phyloP scores from a whole-genome alignment of 352 stramenopile genomes.

The Phytopythium chamaehyphon region DNA sequence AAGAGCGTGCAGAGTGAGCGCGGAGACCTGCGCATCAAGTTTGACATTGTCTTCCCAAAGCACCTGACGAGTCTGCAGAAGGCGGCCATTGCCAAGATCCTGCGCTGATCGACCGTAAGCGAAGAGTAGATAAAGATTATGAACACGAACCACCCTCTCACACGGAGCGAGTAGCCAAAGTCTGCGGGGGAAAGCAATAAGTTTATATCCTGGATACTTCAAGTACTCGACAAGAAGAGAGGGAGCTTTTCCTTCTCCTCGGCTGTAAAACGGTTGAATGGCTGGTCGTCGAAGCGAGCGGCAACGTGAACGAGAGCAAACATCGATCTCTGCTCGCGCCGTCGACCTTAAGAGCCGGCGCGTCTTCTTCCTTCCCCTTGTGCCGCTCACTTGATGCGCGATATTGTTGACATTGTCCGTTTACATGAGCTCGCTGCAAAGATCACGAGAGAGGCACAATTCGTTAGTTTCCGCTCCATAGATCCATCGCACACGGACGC shows the following conservation, averaged over 20 bases:
- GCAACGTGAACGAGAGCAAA: slow-evolving; percentile 1
- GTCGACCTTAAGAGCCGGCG: neutral
- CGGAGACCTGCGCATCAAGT: slow-evolving; percentile 94
- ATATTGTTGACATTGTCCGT: slow-evolving; percentile 3
- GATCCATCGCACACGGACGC: neutral
- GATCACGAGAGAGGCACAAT: slow-evolving; percentile 7
- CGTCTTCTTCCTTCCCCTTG: neutral
- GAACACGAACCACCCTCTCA: neutral
- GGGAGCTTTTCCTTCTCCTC: neutral
- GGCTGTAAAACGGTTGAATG: neutral
- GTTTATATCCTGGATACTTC: slow-evolving; percentile 6
- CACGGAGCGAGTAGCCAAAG: neutral
- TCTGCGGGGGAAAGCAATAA: slow-evolving; percentile 3
- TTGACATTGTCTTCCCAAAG: slow-evolving; percentile 95
- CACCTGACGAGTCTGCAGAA: slow-evolving; percentile 92
- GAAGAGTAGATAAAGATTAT: neutral
- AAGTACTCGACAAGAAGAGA: slow-evolving; percentile 4
- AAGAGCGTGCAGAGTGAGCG: slow-evolving; percentile 38
- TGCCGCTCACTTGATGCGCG: neutral
- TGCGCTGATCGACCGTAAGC: slow-evolving; percentile 28
- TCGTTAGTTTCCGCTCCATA: slow-evolving; percentile 15
- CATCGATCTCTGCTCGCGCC: slow-evolving; percentile 7
- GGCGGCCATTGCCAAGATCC: slow-evolving; percentile 75
- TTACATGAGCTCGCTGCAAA: slow-evolving; percentile 75
- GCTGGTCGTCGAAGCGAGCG: neutral